Evolutionary conservation across 2,329 filamentous ascomycete species (phyloP), one percentile per base, ranked within the genome.

Genomic region (Colletotrichum ledebouriae): DNA sequence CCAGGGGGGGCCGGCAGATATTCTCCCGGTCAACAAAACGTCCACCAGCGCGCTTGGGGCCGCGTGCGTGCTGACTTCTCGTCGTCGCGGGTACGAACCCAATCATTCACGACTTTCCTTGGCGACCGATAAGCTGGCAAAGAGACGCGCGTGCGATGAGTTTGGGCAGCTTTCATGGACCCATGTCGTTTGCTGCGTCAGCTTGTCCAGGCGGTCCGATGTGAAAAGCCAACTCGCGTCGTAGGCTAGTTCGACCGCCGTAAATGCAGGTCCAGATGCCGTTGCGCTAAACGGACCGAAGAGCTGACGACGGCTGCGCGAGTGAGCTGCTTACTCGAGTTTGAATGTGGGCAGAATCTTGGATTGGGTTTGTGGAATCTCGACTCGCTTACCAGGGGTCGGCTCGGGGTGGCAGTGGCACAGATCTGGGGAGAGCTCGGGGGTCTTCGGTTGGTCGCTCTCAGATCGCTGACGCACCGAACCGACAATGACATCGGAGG

Each of bases 61-160:
- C 56, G 62, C 39, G 34, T n/a, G 41, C 50, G 42, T 41, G 15
- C 6, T 5, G 12, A 39, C 12, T 41, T 29, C 20, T n/a, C n/a
- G 52, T 41, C 15, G 6, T 29, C 39, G 59, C 63, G 59, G 25
- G 33, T 57, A 3, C 29, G 29, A 13, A 20, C 29, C 59, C 63
- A 66, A 57, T 57, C 34, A 20, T 13, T 34, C 11, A 12, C 6
- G 17, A 6, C 3, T 46, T 34, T n/a, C 41, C n/a, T 10, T 55
- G 29, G 58, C 29, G 33, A 42, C 10, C 13, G 9, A 12, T 11
- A 33, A 39, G 11, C 37, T 39, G 37, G 37, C 11, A 39, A 39
- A 13, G 29, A 63, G 59, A 67, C 63, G 59, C 63, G 63, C 34
- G 49, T 44, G 59, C 29, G n/a, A 6, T 49, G 56, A 34, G 20